These are phyloP conservation scores for Myotisia sp. DNA, from an alignment of 2,329 filamentous ascomycete species.

Conservation along the genomic window DNA sequence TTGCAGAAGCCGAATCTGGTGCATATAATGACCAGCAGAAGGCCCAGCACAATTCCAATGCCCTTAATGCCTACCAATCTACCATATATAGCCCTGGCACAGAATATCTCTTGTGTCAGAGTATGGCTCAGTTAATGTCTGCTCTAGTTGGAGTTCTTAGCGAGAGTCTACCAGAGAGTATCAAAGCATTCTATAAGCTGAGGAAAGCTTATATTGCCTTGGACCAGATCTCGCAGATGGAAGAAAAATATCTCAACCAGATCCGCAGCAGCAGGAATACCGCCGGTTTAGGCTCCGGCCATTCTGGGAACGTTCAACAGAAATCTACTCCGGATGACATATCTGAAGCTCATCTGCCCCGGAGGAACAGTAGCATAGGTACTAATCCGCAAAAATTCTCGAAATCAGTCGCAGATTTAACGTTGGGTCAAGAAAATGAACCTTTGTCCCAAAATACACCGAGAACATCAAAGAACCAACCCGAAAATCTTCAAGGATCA, in stretches of 20 bases:
- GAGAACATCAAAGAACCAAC: neutral
- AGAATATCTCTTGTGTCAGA: conserved; percentile 72
- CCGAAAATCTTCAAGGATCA: neutral
- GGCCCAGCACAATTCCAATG: conserved; percentile 49
- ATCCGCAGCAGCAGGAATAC: too few species aligned
- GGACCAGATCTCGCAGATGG: conserved; percentile 62
- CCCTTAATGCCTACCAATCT: conserved; percentile 39
- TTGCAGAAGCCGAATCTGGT: conserved; percentile 61
- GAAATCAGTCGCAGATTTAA: neutral
- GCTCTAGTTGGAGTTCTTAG: conserved; percentile 81
- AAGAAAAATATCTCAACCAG: conserved; percentile 47
- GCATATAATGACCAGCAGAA: conserved; percentile 64
- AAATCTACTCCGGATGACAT: too few species aligned
- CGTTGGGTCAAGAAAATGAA: neutral
- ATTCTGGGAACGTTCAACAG: too few species aligned
- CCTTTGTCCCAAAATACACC: neutral
- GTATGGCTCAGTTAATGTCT: conserved; percentile 75
- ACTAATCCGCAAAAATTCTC: too few species aligned
- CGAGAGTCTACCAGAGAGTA: conserved; percentile 78
- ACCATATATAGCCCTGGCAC: conserved; percentile 67
- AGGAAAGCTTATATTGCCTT: conserved; percentile 76
- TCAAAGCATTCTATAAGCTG: conserved; percentile 85
- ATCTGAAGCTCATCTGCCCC: too few species aligned
- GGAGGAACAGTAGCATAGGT: too few species aligned
- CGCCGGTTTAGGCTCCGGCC: too few species aligned